phyloP scores from a whole-genome alignment of 257 asterid species.

The Catharanthus roseus region DNA sequence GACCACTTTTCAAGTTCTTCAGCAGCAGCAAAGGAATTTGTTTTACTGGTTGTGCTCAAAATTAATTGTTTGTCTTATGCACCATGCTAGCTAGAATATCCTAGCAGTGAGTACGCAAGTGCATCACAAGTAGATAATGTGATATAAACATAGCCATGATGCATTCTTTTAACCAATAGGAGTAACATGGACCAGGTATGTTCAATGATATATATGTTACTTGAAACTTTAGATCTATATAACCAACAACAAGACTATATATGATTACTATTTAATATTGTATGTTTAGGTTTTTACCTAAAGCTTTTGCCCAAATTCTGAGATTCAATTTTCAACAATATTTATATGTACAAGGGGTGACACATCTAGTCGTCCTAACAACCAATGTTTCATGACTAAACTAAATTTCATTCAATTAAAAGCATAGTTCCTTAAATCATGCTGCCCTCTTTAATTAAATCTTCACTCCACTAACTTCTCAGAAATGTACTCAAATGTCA shows the following conservation, averaged over 20 bases:
- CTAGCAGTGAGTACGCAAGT: too few species aligned
- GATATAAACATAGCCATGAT: too few species aligned
- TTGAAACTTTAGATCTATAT: background rate
- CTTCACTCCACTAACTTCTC: background rate
- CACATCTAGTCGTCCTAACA: background rate
- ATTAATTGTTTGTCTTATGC: background rate
- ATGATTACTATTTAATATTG: too few species aligned
- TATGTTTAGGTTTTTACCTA: background rate
- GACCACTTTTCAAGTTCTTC: background rate
- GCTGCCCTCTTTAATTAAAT: background rate
- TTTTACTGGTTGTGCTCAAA: background rate
- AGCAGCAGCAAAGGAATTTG: background rate
- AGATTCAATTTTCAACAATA: background rate
- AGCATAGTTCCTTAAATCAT: background rate
- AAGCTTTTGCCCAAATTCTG: background rate
- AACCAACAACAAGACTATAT: background rate
- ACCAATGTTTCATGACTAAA: background rate
- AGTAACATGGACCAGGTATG: background rate
- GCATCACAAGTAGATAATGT: background rate
- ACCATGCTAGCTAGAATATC: background rate
- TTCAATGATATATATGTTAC: background rate
- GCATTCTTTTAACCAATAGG: background rate
- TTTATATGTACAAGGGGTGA: background rate
- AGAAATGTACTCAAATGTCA: background rate
- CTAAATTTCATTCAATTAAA: background rate